Percentiles rank a stretch among this genome's conserved stretches.
Evolutionary conservation across 1,139 yeast species (phyloP).

Genomic region (Nadsonia starkeyi-henricii): DNA sequence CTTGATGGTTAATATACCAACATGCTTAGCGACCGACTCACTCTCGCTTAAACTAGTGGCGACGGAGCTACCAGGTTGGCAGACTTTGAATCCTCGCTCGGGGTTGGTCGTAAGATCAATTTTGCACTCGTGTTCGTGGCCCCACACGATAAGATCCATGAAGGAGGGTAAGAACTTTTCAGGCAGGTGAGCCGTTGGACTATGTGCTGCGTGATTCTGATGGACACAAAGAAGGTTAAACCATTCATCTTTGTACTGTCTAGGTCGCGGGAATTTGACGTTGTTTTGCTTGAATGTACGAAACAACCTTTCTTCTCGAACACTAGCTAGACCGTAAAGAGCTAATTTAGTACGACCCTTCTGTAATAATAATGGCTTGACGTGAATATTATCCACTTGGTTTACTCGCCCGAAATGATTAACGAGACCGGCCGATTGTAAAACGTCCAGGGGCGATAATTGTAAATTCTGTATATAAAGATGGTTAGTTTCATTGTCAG

Average conservation of each 20-base stretch:
- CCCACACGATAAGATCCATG: constrained; percentile 81
- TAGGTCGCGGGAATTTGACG: constrained; percentile 68
- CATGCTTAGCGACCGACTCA: constrained; percentile 63
- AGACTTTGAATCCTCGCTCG: constrained; percentile 56
- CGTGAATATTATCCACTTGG: constrained; percentile 58
- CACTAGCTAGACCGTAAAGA: constrained; percentile 75
- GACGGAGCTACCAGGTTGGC: constrained; percentile 90
- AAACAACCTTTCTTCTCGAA: constrained; percentile 78
- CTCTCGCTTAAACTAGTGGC: constrained; percentile 86
- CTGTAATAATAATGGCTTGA: constrained; percentile 67
- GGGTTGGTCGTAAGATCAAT: constrained; percentile 57
- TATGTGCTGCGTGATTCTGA: constrained; percentile 71
- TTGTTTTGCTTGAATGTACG: constrained; percentile 70
- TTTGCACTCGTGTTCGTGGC: constrained; percentile 93
- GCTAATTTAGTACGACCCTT: constrained; percentile 78
- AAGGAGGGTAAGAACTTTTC: constrained; percentile 73
- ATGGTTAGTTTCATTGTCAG: constrained; percentile 7
- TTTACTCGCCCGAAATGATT: constrained; percentile 82
- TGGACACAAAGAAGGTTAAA: constrained; percentile 83
- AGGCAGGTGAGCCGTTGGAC: constrained; percentile 71
- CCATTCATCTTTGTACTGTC: constrained; percentile 42
- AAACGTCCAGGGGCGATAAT: constrained; percentile 76
- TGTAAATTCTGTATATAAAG: constrained; percentile 30
- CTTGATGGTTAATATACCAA: constrained; percentile 52
- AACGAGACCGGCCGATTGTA: constrained; percentile 68